Evolutionary conservation across 176 grass and related monocot species (phyloP).

Genomic region (Bolboschoenus planiculmis): DNA sequence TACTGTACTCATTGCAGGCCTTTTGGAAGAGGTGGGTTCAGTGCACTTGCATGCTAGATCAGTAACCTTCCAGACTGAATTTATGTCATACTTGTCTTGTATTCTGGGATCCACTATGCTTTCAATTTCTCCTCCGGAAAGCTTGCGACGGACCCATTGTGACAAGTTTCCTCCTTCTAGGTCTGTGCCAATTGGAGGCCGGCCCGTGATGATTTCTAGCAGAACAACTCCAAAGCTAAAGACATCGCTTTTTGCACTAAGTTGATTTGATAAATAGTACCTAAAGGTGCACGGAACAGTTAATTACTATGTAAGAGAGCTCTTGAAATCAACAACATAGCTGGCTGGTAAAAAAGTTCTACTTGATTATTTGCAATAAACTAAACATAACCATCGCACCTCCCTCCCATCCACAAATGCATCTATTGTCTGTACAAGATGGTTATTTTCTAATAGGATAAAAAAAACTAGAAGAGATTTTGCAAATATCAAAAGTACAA

Average conservation of each 20-base stretch:
- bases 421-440: no score
- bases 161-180: not conserved
- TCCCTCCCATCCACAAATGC: no score
- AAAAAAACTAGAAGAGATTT: no score
- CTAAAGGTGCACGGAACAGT: not conserved
- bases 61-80: slow-evolving; percentile 20
- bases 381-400: no score
- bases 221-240: not conserved
- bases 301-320: not conserved
- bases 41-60: slow-evolving; percentile 21
- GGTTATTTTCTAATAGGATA: no score
- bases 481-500: no score
- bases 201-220: slow-evolving; percentile 2
- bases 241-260: not conserved
- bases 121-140: slow-evolving; percentile 5
- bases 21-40: not conserved
- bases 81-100: not conserved
- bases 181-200: not conserved
- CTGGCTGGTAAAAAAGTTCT: no score
- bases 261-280: not conserved
- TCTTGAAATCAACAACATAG: not conserved
- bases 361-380: no score
- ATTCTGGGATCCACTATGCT: not conserved
- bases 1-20: slow-evolving; percentile 25
- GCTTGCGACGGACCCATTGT: not conserved